Conservation (phyloP, 345 rosid species). For the Pistacia vera region DNA sequence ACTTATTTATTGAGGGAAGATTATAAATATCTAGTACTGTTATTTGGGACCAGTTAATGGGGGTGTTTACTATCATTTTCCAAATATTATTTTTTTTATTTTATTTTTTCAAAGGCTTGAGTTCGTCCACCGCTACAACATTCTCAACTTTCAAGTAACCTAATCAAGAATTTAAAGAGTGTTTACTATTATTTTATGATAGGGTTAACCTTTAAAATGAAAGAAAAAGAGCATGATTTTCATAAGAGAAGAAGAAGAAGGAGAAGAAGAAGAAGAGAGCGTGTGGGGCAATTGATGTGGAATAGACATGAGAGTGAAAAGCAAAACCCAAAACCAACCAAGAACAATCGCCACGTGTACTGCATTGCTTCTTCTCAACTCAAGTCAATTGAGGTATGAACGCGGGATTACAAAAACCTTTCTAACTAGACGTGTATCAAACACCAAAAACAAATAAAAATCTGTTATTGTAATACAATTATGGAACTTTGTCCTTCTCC, state of each 20-base stretch:
- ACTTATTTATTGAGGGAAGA: background rate
- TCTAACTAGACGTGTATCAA: constrained; percentile 17
- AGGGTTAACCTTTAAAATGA: too few relatives aligned
- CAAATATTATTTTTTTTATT: too few relatives aligned
- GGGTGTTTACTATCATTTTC: too few relatives aligned
- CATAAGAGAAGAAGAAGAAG: background rate
- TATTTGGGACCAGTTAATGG: too few relatives aligned
- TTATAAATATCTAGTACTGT: too few relatives aligned
- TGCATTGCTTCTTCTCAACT: background rate
- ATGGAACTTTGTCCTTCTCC: background rate
- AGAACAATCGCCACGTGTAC: constrained; percentile 30
- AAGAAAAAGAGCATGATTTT: background rate
- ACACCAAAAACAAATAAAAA: too few relatives aligned
- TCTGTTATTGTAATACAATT: background rate
- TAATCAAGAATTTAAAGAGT: too few relatives aligned
- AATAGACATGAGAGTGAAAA: constrained; percentile 3
- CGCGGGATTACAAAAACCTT: constrained; percentile 26
- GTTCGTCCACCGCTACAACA: too few relatives aligned
- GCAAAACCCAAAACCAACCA: background rate
- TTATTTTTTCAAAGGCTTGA: too few relatives aligned
- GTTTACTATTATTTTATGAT: too few relatives aligned
- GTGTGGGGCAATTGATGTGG: constrained; percentile 28
- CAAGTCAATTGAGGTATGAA: constrained; percentile 17
- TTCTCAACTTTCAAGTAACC: too few relatives aligned
- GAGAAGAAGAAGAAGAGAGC: background rate